Evolutionary conservation across 192 early-diverging fungal genomes (phyloP).

Genomic region (Backusella tarrabulga): DNA sequence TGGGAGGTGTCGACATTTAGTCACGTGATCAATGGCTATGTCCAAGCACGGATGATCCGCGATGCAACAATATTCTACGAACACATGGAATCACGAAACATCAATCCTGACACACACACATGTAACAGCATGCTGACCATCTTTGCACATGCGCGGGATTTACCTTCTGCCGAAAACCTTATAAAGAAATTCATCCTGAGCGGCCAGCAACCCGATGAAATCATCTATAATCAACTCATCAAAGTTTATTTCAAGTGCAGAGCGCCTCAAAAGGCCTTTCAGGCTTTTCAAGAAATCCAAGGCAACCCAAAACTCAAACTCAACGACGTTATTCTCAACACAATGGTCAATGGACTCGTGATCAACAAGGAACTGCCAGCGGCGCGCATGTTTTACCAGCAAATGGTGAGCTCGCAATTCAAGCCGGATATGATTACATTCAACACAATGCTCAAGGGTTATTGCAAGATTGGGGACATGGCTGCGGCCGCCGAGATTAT

Average conservation of each 20-base stretch:
- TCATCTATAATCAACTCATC: constrained; percentile 31
- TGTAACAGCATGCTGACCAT: constrained; percentile 19
- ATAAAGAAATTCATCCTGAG: constrained; percentile 6
- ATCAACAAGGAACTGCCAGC: constrained; percentile 30
- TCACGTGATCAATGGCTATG: constrained; percentile 17
- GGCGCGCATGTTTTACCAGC: constrained; percentile 17
- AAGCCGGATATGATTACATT: constrained; percentile 34
- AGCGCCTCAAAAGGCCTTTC: constrained; percentile 13
- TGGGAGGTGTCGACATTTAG: constrained; percentile 24
- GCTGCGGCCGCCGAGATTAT: constrained; percentile 14
- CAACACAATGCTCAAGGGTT: constrained; percentile 37
- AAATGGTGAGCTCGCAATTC: constrained; percentile 20
- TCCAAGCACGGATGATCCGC: constrained; percentile 5
- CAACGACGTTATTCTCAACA: constrained; percentile 30
- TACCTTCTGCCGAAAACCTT: constrained; percentile 13
- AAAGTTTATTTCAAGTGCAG: constrained; percentile 28
- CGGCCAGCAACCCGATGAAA: constrained; percentile 17
- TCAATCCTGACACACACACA: constrained; percentile 7
- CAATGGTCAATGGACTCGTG: constrained; percentile 33
- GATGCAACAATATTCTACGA: constrained; percentile 11
- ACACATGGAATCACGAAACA: constrained; percentile 8
- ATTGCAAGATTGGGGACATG: constrained; percentile 7
- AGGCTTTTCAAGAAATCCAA: constrained; percentile 27
- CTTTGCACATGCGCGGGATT: constrained; percentile 16
- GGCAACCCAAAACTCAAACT: constrained; percentile 12